phyloP scores from a whole-genome alignment of 1,139 yeast genomes.

The Blastobotrys serpentis region DNA sequence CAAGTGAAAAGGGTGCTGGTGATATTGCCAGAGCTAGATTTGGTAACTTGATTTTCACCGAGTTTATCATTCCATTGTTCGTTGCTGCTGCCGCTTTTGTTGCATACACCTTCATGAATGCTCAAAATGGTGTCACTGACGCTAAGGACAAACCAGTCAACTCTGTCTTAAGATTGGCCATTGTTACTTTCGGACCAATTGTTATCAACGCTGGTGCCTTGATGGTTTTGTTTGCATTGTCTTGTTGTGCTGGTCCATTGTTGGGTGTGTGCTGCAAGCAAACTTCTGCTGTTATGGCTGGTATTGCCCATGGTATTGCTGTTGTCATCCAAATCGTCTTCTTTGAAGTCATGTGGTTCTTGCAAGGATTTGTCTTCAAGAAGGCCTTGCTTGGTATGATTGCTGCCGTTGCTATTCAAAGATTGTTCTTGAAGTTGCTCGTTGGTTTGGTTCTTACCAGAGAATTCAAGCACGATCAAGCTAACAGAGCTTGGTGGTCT shows the following conservation, averaged over 20 bases:
- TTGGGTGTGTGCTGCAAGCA: slow-evolving; percentile 95
- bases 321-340: slow-evolving; percentile 80
- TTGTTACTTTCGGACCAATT: slow-evolving; percentile 90
- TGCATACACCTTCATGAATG: slow-evolving; percentile 90
- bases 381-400: slow-evolving; percentile 85
- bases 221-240: slow-evolving; percentile 65
- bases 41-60: slow-evolving; percentile 80
- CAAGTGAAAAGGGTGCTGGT: slow-evolving; percentile 91
- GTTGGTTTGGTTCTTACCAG: slow-evolving; percentile 81
- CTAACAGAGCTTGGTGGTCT: slow-evolving; percentile 99
- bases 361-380: slow-evolving; percentile 87
- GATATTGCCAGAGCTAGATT: slow-evolving; percentile 95
- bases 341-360: slow-evolving; percentile 95
- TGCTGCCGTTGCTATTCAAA: slow-evolving; percentile 83
- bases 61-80: slow-evolving; percentile 76
- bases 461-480: slow-evolving; percentile 95
- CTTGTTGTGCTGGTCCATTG: slow-evolving; percentile 97
- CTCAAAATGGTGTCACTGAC: slow-evolving; percentile 86
- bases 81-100: slow-evolving; percentile 89
- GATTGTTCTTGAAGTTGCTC: slow-evolving; percentile 82
- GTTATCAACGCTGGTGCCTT: slow-evolving; percentile 76
- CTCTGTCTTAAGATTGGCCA: slow-evolving; percentile 78
- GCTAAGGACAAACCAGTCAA: slow-evolving; percentile 58
- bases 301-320: slow-evolving; percentile 92
- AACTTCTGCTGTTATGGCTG: slow-evolving; percentile 97